Evolutionary conservation across 2,329 filamentous ascomycete species (phyloP).

Genomic region (Dactylellina parvicollis): DNA sequence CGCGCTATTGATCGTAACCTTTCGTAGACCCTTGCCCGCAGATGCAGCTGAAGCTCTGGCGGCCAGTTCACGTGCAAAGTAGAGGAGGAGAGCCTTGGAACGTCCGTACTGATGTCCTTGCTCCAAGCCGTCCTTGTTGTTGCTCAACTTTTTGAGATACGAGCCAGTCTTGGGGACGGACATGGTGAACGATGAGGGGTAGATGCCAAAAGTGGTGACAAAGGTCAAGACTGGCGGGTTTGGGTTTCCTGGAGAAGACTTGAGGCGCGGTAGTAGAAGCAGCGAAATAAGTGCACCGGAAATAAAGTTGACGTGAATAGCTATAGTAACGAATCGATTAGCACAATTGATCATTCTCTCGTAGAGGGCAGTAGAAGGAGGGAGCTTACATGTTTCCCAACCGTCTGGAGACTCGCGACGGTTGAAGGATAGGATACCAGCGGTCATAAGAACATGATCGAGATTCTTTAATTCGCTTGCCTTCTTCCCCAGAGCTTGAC

Average conservation of each 20-base stretch:
- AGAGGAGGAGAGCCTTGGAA: conserved; percentile 61
- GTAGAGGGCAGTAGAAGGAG: neutral
- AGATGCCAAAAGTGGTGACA: conserved; percentile 62
- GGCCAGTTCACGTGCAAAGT: conserved; percentile 61
- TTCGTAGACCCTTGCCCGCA: conserved; percentile 55
- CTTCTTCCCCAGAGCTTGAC: conserved; percentile 59
- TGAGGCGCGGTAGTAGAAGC: conserved; percentile 60
- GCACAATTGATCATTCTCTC: conserved; percentile 19
- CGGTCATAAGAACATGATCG: conserved; percentile 61
- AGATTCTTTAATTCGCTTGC: conserved; percentile 58
- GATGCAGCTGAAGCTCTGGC: conserved; percentile 56
- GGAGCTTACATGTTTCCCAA: conserved; percentile 61
- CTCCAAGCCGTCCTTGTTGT: conserved; percentile 61
- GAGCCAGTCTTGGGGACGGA: conserved; percentile 59
- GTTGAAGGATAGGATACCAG: conserved; percentile 61
- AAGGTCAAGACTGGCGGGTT: conserved; percentile 61
- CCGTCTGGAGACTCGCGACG: conserved; percentile 61
- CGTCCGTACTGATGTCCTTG: conserved; percentile 62
- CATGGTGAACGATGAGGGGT: conserved; percentile 62
- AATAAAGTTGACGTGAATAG: conserved; percentile 62
- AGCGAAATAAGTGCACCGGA: conserved; percentile 60
- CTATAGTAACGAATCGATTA: conserved; percentile 47
- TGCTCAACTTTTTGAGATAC: conserved; percentile 61
- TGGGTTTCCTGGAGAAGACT: conserved; percentile 59
- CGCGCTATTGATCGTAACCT: conserved; percentile 62